Conservation (phyloP, 805 yeast genomes). For the Deakozyma indianensis region DNA sequence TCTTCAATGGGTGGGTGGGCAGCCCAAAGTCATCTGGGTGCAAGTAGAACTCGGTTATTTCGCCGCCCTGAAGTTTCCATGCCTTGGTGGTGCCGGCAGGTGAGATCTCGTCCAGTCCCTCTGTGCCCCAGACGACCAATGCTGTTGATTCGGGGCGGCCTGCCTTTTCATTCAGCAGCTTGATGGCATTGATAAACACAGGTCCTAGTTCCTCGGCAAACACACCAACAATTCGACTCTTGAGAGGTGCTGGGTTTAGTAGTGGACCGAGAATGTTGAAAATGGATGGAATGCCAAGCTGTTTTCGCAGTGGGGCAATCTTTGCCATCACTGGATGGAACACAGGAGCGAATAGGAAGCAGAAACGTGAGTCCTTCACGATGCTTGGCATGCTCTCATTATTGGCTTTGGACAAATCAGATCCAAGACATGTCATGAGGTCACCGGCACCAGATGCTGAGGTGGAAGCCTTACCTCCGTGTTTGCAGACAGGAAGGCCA, state of each 20-base stretch:
- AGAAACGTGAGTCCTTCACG: constrained; percentile 33
- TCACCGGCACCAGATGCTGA: constrained; percentile 93
- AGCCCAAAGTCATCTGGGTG: constrained; percentile 71
- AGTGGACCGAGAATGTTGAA: constrained; percentile 92
- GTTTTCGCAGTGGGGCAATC: constrained; percentile 64
- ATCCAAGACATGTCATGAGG: constrained; percentile 63
- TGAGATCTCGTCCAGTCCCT: constrained; percentile 87
- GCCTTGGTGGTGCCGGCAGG: constrained; percentile 72
- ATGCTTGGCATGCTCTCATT: constrained; percentile 44
- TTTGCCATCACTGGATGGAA: constrained; percentile 85
- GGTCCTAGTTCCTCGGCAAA: constrained; percentile 66
- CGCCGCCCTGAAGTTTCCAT: constrained; percentile 49
- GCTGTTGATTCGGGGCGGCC: constrained; percentile 33
- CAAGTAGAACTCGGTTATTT: constrained; percentile 17
- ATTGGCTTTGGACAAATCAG: constrained; percentile 61
- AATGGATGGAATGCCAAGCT: constrained; percentile 80
- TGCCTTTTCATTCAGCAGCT: constrained; percentile 38
- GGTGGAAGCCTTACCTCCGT: constrained; percentile 95
- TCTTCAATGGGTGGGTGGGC: constrained; percentile 48
- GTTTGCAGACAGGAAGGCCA: constrained; percentile 69
- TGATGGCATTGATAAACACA: constrained; percentile 72
- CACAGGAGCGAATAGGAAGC: constrained; percentile 80
- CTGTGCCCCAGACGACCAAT: constrained; percentile 85
- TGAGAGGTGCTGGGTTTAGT: constrained; percentile 74
- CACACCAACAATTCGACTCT: constrained; percentile 80